Conservation (phyloP, 306 rosid species). For the Malus fusca region DNA sequence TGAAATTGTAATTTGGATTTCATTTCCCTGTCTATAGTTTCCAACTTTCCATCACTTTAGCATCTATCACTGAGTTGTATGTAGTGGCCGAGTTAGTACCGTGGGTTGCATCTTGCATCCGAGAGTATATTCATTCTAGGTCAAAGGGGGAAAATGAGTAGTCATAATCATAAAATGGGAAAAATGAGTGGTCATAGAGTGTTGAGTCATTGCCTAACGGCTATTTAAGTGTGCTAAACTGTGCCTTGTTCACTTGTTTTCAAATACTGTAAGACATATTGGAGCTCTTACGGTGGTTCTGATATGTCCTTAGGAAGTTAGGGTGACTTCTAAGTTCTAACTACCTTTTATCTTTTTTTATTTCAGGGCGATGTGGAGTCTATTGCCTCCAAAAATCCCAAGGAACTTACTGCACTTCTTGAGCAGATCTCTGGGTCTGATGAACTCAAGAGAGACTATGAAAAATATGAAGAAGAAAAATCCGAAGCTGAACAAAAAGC, state of each 20-base stretch:
- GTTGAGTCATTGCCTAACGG: background rate
- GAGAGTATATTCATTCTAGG: background rate
- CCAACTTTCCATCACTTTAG: background rate
- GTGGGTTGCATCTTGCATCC: too few species aligned
- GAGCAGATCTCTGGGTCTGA: slow-evolving; percentile 99
- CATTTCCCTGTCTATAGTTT: background rate
- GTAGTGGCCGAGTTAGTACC: background rate
- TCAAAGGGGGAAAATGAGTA: background rate
- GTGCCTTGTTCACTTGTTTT: background rate
- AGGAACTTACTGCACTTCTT: slow-evolving; percentile 77
- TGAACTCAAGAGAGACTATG: slow-evolving; percentile 80
- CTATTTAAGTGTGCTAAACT: background rate
- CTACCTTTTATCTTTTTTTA: slow-evolving; percentile 8
- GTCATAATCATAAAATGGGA: background rate
- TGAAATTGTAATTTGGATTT: background rate
- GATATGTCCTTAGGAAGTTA: slow-evolving; percentile 2
- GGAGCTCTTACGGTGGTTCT: background rate
- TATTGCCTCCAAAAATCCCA: slow-evolving; percentile 91
- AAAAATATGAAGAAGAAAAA: slow-evolving; percentile 76
- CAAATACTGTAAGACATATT: background rate
- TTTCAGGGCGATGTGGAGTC: slow-evolving; percentile 96
- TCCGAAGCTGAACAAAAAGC: slow-evolving; percentile 82
- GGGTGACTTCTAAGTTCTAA: background rate
- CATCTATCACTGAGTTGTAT: too few species aligned
- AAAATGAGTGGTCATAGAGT: background rate